A percentile compares a stretch with the other conserved stretches of the same genome.
Conservation (phyloP, 495 filamentous ascomycete genomes). For the Penicillium arizonense region DNA sequence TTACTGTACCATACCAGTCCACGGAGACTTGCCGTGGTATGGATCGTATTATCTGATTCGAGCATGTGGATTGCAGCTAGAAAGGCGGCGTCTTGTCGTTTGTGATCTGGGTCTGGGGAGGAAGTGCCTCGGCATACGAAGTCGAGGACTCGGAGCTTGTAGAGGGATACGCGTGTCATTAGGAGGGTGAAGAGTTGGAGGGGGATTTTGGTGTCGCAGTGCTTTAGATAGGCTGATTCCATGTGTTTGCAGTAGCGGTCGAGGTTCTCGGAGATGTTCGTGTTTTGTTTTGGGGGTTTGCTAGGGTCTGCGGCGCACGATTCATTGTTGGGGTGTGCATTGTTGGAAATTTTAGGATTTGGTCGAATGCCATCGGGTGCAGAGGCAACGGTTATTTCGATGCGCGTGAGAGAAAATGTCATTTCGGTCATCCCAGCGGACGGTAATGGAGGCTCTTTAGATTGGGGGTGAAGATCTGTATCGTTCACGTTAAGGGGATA, state of each 20-base stretch:
- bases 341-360: constrained; percentile 2
- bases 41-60: constrained; percentile 52
- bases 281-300: neutral
- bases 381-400: constrained; percentile 29
- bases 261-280: constrained; percentile 15
- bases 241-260: constrained; percentile 46
- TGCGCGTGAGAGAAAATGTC: constrained; percentile 25
- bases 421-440: constrained; percentile 22
- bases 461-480: constrained; percentile 29
- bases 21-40: constrained; percentile 39
- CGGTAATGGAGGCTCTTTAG: constrained; percentile 16
- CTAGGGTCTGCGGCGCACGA: neutral
- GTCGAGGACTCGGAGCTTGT: constrained; percentile 32
- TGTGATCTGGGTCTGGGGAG: neutral
- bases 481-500: constrained; percentile 41
- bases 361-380: constrained; percentile 7
- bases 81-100: constrained; percentile 44
- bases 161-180: constrained; percentile 47
- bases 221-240: constrained; percentile 51
- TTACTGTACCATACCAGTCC: constrained; percentile 52
- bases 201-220: constrained; percentile 61
- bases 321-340: neutral
- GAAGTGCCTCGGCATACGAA: constrained; percentile 15
- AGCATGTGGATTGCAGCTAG: constrained; percentile 49
- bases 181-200: constrained; percentile 53